These are phyloP conservation scores for Ogataea trehaloabstinens DNA, from an alignment of 805 yeast genomes.

Conservation along the genomic window DNA sequence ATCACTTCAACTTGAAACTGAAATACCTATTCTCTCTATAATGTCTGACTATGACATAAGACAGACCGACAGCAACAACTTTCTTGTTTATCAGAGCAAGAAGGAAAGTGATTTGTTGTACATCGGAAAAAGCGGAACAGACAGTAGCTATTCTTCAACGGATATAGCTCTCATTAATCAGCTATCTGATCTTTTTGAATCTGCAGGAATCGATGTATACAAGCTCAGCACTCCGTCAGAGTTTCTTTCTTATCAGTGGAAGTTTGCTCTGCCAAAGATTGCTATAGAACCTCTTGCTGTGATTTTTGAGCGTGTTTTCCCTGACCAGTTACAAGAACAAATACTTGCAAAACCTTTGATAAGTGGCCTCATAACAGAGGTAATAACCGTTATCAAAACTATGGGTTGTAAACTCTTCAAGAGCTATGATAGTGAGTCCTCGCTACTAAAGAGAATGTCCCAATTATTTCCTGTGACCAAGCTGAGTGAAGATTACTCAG, in stretches of 20 bases:
- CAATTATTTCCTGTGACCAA: slow-evolving; percentile 38
- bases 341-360: slow-evolving; percentile 83
- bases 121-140: slow-evolving; percentile 42
- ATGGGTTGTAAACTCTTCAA: slow-evolving; percentile 74
- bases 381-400: slow-evolving; percentile 66
- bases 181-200: slow-evolving; percentile 37
- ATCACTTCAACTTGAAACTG: slow-evolving; percentile 31
- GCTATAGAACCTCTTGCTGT: slow-evolving; percentile 77
- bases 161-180: slow-evolving; percentile 38
- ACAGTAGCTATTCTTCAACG: slow-evolving; percentile 39
- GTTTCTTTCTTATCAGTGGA: slow-evolving; percentile 78
- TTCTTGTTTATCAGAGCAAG: slow-evolving; percentile 35
- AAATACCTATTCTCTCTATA: slow-evolving; percentile 48
- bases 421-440: slow-evolving; percentile 66
- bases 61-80: slow-evolving; percentile 31
- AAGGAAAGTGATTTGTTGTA: slow-evolving; percentile 46
- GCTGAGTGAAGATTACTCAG: slow-evolving; percentile 33
- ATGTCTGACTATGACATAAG: slow-evolving; percentile 63
- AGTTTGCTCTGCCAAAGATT: slow-evolving; percentile 72
- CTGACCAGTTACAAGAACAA: slow-evolving; percentile 56
- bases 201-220: slow-evolving; percentile 43
- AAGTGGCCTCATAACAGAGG: slow-evolving; percentile 75
- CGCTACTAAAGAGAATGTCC: slow-evolving; percentile 54
- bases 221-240: slow-evolving; percentile 53
- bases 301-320: slow-evolving; percentile 67